phyloP scores from a whole-genome alignment of 208 protist genomes.

The Leishmania gerbilli region DNA sequence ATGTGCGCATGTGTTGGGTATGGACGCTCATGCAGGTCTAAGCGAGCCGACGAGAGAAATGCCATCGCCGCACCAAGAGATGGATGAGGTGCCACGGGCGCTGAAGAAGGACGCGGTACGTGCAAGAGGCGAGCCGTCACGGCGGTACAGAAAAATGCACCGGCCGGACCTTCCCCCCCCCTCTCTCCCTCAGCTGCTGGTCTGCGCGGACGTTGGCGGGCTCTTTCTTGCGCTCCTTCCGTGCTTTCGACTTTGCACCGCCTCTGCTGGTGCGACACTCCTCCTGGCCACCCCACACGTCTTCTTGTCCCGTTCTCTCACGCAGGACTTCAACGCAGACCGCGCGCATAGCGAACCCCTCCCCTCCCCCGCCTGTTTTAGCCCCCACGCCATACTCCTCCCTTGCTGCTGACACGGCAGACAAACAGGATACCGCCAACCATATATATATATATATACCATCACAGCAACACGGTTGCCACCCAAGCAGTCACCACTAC shows the following conservation, averaged over 20 bases:
- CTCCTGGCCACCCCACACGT: background rate
- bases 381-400: background rate
- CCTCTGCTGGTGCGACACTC: background rate
- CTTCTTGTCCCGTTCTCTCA: too few relatives aligned
- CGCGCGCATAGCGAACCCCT: background rate
- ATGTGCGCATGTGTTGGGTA: background rate
- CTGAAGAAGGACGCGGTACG: background rate
- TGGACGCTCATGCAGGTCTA: background rate
- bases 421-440: background rate
- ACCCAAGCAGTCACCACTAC: background rate
- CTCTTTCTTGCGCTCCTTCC: background rate
- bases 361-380: too few relatives aligned
- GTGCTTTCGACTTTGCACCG: background rate
- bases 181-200: background rate
- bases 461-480: background rate
- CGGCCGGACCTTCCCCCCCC: background rate
- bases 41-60: background rate
- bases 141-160: background rate
- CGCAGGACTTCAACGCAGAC: background rate
- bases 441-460: background rate
- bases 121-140: background rate
- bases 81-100: background rate
- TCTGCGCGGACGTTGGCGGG: background rate
- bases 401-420: background rate
- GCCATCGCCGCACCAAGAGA: background rate